phyloP scores from a whole-genome alignment of 1,284 basidiomycete genomes.

The Vanrija pseudolonga region DNA sequence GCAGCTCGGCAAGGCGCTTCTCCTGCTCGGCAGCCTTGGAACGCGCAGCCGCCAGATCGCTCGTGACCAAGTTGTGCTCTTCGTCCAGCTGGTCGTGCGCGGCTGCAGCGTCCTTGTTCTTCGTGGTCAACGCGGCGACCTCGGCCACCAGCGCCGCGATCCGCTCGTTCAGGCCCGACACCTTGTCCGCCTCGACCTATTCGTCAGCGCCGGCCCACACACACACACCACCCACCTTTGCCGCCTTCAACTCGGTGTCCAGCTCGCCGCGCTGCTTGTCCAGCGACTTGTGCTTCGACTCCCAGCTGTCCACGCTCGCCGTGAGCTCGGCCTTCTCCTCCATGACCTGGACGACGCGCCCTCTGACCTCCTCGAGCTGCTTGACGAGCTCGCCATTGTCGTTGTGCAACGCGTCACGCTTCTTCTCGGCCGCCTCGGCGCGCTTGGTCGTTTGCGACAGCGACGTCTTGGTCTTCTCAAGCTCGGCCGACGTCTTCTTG shows the following conservation, averaged over 20 bases:
- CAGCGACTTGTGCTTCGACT: constrained; percentile 27
- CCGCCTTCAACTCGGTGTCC: constrained; percentile 22
- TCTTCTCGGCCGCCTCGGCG: constrained; percentile 41
- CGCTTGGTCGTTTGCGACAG: constrained; percentile 28
- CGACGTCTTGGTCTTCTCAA: constrained; percentile 22
- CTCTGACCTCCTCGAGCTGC: constrained; percentile 47
- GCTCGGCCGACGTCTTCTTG: constrained; percentile 14
- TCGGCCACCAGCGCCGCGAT: constrained; percentile 2
- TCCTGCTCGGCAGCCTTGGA: constrained; percentile 5
- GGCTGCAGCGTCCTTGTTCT: constrained; percentile 5
- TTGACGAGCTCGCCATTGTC: constrained; percentile 47
- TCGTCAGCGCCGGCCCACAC: background rate
- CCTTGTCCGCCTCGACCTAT: constrained; percentile 9
- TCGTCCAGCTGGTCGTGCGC: constrained; percentile 24
- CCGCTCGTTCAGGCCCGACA: background rate
- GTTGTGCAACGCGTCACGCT: constrained; percentile 36
- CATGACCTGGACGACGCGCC: constrained; percentile 41
- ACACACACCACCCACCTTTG: constrained; percentile 15
- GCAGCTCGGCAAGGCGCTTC: constrained; percentile 6
- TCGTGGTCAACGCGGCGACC: constrained; percentile 1
- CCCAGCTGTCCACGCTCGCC: constrained; percentile 28
- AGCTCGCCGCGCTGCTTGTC: constrained; percentile 26
- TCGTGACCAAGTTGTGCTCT: constrained; percentile 7
- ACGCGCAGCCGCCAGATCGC: background rate
- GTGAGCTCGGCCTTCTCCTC: constrained; percentile 45